Base-by-base conservation (phyloP, 2,329 filamentous ascomycete genomes). In the Hymenoscyphus salicellus region DNA sequence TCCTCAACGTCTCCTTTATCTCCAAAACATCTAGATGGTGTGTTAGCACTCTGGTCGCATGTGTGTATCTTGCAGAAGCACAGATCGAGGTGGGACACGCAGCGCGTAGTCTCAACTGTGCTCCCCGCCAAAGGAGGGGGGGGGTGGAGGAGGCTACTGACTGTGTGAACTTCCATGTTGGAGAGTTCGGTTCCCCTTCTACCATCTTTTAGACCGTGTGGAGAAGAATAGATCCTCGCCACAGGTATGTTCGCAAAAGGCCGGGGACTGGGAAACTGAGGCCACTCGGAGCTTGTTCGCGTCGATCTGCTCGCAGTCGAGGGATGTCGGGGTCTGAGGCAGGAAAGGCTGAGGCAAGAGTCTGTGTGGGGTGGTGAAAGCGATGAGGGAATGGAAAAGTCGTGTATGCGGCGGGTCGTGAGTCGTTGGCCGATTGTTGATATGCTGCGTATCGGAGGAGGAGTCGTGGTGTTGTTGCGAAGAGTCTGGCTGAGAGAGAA, bases 151-250 rank as follows among this genome's bases (percentile, higher is more conserved):
- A 60, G 38, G 56, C 56, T 67, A 76, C 75, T 75, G 38, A 77
- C 93, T 98, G 94, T 80, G 94, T 98, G 83, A 98, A 98, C 86
- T 98, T 98, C 94, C 94, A 98, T 82, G 93, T 98, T 78, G 93
- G 93, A 82, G 92, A 89, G 85, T 88, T 92, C 82, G 90, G 86
- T 83, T 96, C 93, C 83, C 89, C 90, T 87, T 97, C 93, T 84
- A 95, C 93, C 93, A 98, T 97, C 83, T 89, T 94, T 81, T 73
- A 72, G 65, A 69, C 66, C 74, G 66, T 72, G 66, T 64, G 66
- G 72, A 72, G 69, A 72, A 74, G 69, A 71, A 69, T 38, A 63
- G 43, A 61, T 69, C 67, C 71, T 73, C 74, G 68, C 69, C 68
- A 65, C 62, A 57, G 60, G 32, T 66, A 46, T 65, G 26, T 62